Evolutionary conservation across 208 protist genomes (phyloP).

Genomic region (Spongospora subterranea): DNA sequence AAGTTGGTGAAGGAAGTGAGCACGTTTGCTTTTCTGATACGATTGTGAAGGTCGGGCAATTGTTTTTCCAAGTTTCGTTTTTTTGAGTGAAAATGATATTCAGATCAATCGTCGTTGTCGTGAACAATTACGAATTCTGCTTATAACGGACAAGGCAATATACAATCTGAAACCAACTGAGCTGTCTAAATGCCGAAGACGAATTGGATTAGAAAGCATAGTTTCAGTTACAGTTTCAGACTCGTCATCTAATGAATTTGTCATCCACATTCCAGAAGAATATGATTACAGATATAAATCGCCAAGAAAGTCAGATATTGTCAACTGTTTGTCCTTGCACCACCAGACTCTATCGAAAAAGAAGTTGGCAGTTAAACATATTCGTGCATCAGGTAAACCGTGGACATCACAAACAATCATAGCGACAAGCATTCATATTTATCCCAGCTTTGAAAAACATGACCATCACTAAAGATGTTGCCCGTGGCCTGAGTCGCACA

Average conservation of each 20-base stretch:
- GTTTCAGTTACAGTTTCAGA: constrained; percentile 46
- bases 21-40: constrained; percentile 2
- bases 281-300: constrained; percentile 63
- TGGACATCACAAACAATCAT: not conserved
- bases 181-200: constrained; percentile 51
- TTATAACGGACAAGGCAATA: constrained; percentile 60
- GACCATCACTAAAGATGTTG: constrained; percentile 17
- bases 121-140: constrained; percentile 58
- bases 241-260: constrained; percentile 59
- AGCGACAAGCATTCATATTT: not conserved
- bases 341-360: not conserved
- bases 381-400: not conserved
- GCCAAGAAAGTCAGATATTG: not conserved
- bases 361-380: constrained; percentile 3
- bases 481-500: not conserved
- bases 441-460: constrained; percentile 16
- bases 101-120: constrained; percentile 59
- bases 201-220: constrained; percentile 47
- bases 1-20: not conserved
- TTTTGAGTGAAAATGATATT: too few species aligned
- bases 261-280: constrained; percentile 62
- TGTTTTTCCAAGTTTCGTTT: not conserved
- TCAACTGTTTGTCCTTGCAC: not conserved
- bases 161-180: constrained; percentile 50
- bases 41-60: not conserved